Evolutionary conservation across 805 yeast genomes (phyloP).

Genomic region (Ogataea pignaliae): DNA sequence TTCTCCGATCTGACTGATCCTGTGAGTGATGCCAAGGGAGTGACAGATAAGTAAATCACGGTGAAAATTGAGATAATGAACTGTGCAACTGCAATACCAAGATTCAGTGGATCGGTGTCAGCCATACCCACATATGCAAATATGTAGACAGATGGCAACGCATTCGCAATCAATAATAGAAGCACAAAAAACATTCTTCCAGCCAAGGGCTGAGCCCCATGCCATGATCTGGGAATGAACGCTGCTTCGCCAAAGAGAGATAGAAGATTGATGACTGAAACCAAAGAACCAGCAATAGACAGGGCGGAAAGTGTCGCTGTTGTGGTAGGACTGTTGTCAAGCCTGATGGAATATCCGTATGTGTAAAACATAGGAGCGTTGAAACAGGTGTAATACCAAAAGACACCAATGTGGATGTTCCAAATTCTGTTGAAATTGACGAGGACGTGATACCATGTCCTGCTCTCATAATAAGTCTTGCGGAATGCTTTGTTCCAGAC

Average conservation of each 20-base stretch:
- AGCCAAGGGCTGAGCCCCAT: constrained; percentile 61
- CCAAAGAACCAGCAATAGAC: constrained; percentile 64
- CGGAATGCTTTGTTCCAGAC: constrained; percentile 65
- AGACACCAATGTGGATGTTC: constrained; percentile 69
- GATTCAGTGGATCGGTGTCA: constrained; percentile 29
- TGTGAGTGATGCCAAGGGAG: constrained; percentile 59
- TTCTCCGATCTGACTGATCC: constrained; percentile 33
- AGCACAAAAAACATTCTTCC: constrained; percentile 42
- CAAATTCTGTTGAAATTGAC: constrained; percentile 75
- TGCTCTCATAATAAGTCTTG: constrained; percentile 70
- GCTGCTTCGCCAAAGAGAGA: constrained; percentile 54
- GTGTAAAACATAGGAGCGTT: constrained; percentile 70
- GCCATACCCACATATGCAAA: constrained; percentile 36
- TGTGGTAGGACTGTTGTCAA: constrained; percentile 56
- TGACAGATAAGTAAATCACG: constrained; percentile 52
- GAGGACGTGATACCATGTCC: constrained; percentile 73
- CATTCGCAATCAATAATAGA: constrained; percentile 39
- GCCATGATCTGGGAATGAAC: constrained; percentile 70
- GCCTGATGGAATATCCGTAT: constrained; percentile 43
- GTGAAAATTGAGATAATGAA: constrained; percentile 50
- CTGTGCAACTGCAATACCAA: constrained; percentile 49
- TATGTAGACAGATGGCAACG: constrained; percentile 51
- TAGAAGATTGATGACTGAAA: constrained; percentile 50
- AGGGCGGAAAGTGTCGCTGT: constrained; percentile 54
- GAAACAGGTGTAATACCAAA: constrained; percentile 72